A percentile compares a stretch with the other conserved stretches of the same genome.
These are phyloP conservation scores for Daedaleopsis nitida DNA, from an alignment of 768 basidiomycete species.

Conservation along the genomic window DNA sequence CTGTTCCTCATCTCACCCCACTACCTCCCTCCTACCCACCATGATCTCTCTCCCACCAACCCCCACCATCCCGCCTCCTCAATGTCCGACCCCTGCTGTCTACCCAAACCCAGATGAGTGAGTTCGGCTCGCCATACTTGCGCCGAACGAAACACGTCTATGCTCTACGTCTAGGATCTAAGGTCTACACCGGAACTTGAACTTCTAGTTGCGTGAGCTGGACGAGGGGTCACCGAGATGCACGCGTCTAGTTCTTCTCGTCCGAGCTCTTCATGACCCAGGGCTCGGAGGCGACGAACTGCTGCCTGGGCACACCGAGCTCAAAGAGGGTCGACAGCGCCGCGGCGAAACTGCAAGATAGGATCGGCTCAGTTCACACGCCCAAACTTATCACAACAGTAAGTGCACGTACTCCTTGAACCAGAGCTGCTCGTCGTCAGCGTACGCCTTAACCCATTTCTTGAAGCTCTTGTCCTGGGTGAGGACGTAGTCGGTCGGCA, in stretches of 20 bases:
- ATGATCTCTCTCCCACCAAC: background rate
- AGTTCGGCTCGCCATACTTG: background rate
- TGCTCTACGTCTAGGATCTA: conserved; percentile 19
- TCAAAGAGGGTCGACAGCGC: conserved; percentile 83
- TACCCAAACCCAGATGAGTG: too few species aligned
- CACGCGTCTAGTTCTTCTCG: conserved; percentile 39
- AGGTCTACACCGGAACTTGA: background rate
- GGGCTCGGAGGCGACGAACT: conserved; percentile 71
- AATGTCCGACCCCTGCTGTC: background rate
- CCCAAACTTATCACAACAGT: background rate
- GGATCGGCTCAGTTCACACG: conserved; percentile 5
- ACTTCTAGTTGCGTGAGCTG: background rate
- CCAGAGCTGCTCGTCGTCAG: conserved; percentile 81
- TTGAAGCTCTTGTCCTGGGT: conserved; percentile 91
- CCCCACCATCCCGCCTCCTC: background rate
- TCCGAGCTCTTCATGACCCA: conserved; percentile 67
- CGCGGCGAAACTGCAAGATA: conserved; percentile 68
- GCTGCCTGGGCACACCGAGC: conserved; percentile 85
- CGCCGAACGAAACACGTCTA: background rate
- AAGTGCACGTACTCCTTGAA: conserved; percentile 81
- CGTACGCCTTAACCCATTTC: conserved; percentile 86
- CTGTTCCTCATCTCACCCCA: conserved; percentile 5
- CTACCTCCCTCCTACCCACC: background rate
- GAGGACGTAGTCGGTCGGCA: conserved; percentile 91
- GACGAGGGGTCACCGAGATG: too few species aligned